Percentiles rank a stretch among this genome's conserved stretches.
phyloP scores from a whole-genome alignment of 768 basidiomycete genomes.

The Collybia sordida region DNA sequence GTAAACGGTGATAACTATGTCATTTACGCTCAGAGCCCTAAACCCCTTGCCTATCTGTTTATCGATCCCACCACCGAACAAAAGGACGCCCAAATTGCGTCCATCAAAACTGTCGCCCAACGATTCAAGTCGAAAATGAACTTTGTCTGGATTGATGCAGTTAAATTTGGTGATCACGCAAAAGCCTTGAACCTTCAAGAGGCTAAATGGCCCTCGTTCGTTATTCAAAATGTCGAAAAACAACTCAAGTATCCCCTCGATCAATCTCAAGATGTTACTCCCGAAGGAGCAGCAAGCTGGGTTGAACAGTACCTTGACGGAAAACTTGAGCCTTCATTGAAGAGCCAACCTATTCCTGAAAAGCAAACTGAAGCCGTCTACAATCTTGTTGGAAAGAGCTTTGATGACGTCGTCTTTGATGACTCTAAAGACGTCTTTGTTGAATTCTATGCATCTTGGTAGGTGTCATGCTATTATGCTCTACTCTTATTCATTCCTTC shows the following conservation, averaged over 20 bases:
- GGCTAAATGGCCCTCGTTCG: constrained; percentile 90
- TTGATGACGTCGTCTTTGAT: constrained; percentile 84
- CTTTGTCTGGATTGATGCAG: constrained; percentile 97
- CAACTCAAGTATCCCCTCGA: constrained; percentile 91
- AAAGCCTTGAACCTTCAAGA: constrained; percentile 88
- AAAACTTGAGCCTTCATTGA: constrained; percentile 78
- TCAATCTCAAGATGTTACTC: constrained; percentile 60
- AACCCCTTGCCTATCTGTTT: constrained; percentile 95
- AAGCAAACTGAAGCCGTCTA: constrained; percentile 81
- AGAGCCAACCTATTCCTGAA: constrained; percentile 86
- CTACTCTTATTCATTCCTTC: constrained; percentile 1
- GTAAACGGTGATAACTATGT: constrained; percentile 94
- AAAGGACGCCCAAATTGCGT: constrained; percentile 63
- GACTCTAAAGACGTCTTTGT: constrained; percentile 93
- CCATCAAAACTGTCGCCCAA: constrained; percentile 74
- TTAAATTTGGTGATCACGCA: constrained; percentile 94
- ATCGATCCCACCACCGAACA: constrained; percentile 73
- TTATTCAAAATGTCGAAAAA: constrained; percentile 80
- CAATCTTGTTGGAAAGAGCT: constrained; percentile 84
- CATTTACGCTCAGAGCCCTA: constrained; percentile 73
- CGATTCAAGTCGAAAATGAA: constrained; percentile 86
- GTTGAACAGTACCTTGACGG: constrained; percentile 68
- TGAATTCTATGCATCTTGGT: constrained; percentile 98
- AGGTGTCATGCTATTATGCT: constrained; percentile 22
- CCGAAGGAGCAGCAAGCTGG: constrained; percentile 57